Evolutionary conservation across 163 green algal species (phyloP), one percentile per base, ranked within the genome.

Genomic region (Picocystis sp.): DNA sequence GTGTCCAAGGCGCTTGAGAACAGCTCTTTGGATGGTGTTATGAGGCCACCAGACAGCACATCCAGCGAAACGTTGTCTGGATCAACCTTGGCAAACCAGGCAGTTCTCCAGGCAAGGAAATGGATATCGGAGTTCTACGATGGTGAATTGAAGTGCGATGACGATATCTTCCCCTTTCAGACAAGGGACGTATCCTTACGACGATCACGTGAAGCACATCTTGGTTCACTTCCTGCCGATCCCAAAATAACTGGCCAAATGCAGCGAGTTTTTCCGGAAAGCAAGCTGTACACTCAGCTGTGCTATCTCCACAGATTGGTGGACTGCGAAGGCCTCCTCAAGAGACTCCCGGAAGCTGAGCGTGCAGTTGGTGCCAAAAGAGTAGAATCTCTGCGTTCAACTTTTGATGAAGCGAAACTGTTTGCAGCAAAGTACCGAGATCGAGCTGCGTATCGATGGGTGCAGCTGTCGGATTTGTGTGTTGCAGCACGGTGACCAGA

Each of bases 61-160:
- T 21, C 14, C 11, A 23, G 43, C 2, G 42, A 22, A 1, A 50
- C 56, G 29, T 47, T 93, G 5, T 73, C 45, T 11, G 33, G 60
- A 3, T 74, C 68, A 5, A 69, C 80, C 65, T 63, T 93, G 10
- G 60, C 65, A 42, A 94, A 94, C 58, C 81, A 92, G 69, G 65
- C 72, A 10, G 11, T 52, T 29, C 58, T 86, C n/a, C 45, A 52
- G 23, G 47, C 67, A 33, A 61, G 75, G 22, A 43, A 25, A 19
- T 8, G 19, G 35, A 63, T 69, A 22, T 41, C 42, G 15, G 50
- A 52, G 14, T 92, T 87, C 62, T 92, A 92, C 57, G 71, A 83
- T 41, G 68, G 67, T 9, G 44, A 45, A 47, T 57, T 89, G 64
- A 57, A 63, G 1, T 76, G 68, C 22, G 81, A 92, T 53, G 82